Base-by-base conservation (phyloP, 106 monocot species). In the Dioscorea alata region DNA sequence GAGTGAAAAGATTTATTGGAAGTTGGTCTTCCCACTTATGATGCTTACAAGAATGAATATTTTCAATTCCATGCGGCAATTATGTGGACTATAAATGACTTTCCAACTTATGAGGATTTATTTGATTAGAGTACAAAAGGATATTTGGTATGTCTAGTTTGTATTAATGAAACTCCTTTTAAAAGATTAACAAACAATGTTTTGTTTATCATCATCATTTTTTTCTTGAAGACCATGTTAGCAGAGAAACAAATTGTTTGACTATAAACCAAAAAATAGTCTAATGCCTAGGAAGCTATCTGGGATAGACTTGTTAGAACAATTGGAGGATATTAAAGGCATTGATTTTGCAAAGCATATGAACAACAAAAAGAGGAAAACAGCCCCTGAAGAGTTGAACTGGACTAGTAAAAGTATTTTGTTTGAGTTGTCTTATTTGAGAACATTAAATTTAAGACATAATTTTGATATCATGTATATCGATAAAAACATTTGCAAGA, bases 1-100 rank as follows among this genome's bases (percentile, higher is more conserved):
- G 60, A 78, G 18, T 34, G 72, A 24, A 13, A 60, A n/a, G 0
- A 48, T 0, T 33, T 71, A n/a, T 77, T 70, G 71, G 13, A 42
- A 12, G 34, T 17, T 57, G 77, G 67, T 49, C 48, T 74, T 16
- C 0, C 21, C 5, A 64, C 58, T 14, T 77, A 42, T 35, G 77
- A 77, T 59, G 49, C 20, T 50, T 50, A 16, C 16, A 57, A 2
- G 12, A 71, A 59, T n/a, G 28, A 2, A 49, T 24, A 6, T 31
- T 65, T 71, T 32, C 12, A 24, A 0, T 32, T 69, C 34, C 22
- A 48, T 22, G 70, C 20, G 12, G 4, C 54, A 22, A 0, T 56
- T 9, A 2, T 64, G 23, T 73, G 72, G 73, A 64, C 64, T 18
- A 73, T 65, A 28, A 73, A n/a, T 56, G 73, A 73, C 22, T 73